Evolutionary conservation across 768 basidiomycete species (phyloP), one percentile per base, ranked within the genome.

Genomic region (Nidularia pulvinata): DNA sequence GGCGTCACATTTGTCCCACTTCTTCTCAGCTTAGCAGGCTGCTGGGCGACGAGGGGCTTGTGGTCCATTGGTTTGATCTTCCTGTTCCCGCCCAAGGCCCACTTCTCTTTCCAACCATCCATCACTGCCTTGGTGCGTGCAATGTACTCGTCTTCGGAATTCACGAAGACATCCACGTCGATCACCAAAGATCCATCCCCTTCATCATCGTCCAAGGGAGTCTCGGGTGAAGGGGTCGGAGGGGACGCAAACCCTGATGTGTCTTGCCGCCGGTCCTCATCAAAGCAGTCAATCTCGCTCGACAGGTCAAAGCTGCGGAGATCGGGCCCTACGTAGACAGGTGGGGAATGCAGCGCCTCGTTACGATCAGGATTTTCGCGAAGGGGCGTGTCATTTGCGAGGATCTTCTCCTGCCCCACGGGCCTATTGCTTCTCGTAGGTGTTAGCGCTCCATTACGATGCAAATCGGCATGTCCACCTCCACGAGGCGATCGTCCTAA

Each of bases 1-100:
- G 76, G 76, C 19, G 77, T 80, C 10, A 81, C 66, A 46, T 77
- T 81, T 35, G 76, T 78, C 51, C 77, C 74, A 45, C 71, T 69
- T 46, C 79, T 71, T 58, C 64, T 65, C 57, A 81, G 60, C 36
- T 58, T 19, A 14, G 11, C 19, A 9, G 45, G 13, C 11, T 65
- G 11, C 57, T 52, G 37, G 67, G 55, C 10, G 59, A 52, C 9
- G 22, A n/a, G n/a, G n/a, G 37, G 37, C n/a, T 39, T 39, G 9
- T 39, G 9, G 10, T 39, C 37, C 9, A n/a, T 9, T 13, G 45
- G 9, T 25, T 22, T 46, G 13, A 11, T 46, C 22, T 9, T 13
- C 19, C 45, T 46, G 56, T 58, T 5, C 55, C 57, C 37, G 55
- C 53, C 69, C 73, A 65, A 46, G 4, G 67, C 60, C 63, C 66